A percentile compares a stretch with the other conserved stretches of the same genome.
Conservation (phyloP, 2,329 filamentous ascomycete species). For the Diaporthe australafricana region DNA sequence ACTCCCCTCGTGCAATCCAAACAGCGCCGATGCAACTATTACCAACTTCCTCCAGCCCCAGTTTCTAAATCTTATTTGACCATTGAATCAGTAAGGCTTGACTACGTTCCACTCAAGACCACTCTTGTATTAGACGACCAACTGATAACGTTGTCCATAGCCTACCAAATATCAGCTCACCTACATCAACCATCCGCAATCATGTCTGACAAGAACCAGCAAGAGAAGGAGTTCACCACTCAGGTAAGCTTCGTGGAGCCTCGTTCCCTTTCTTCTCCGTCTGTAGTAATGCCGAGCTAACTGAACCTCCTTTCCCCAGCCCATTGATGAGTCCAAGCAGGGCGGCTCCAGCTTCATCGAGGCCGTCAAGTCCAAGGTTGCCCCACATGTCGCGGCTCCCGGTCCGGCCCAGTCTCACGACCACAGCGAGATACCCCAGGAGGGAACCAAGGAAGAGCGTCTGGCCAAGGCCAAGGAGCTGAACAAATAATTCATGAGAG, state of each 20-base stretch:
- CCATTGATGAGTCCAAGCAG: constrained; percentile 52
- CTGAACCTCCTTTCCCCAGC: constrained; percentile 38
- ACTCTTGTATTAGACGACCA: neutral
- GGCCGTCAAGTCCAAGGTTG: constrained; percentile 58
- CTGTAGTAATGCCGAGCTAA: neutral
- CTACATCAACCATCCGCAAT: constrained; percentile 5
- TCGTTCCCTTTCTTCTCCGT: neutral
- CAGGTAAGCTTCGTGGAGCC: constrained; percentile 46
- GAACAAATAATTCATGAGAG: constrained; percentile 58
- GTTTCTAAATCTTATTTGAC: too few species aligned
- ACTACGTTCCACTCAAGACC: neutral
- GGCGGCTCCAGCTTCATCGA: constrained; percentile 48
- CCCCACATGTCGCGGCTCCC: constrained; percentile 65
- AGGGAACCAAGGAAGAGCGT: constrained; percentile 77
- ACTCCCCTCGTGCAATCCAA: constrained; percentile 1
- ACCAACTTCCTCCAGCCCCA: neutral
- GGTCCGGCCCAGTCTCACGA: constrained; percentile 68
- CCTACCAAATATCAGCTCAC: neutral
- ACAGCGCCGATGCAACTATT: neutral
- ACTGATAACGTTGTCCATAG: neutral
- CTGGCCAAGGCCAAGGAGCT: constrained; percentile 72
- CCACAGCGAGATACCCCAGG: constrained; percentile 61
- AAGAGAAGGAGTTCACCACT: constrained; percentile 58
- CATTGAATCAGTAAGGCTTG: constrained; percentile 15
- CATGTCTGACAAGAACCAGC: constrained; percentile 36